Evolutionary conservation across 768 basidiomycete species (phyloP), one percentile per base, ranked within the genome.

Genomic region (Podaxis sp.): DNA sequence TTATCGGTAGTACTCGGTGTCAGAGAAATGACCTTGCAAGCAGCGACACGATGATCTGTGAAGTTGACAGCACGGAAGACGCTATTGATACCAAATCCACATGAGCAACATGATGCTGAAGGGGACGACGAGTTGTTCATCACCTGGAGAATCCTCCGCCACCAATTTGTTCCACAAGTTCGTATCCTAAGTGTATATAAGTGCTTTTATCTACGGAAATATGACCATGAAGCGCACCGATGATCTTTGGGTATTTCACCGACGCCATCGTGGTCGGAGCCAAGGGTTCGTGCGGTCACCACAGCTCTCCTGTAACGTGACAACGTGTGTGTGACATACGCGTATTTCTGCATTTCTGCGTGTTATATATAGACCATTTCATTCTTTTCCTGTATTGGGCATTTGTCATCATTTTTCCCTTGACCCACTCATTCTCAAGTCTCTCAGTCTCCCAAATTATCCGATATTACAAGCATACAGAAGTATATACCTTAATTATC

Each of bases 31-130:
- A 95, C 75, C 73, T 97, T 98, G 78, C 94, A 95, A 28, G 95
- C 95, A 7, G 92, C 93, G 2, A 92, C 84, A 2, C 78, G 79
- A 51, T 88, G 82, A 5, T 82, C 77, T 13, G 79, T 72, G 57
- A 88, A 67, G 73, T 96, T 82, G 28, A 91, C 85, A 0, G 94
- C 94, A 47, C 84, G 86, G 68, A 86, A 96, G 9, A 97, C 95
- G 52, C 94, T 96, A 61, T 25, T 0, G 56, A 40, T 48, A 23
- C 14, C 25, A 25, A 47, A 27, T 28, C 27, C 27, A 28, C 27
- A 53, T 50, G 28, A 42, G 46, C 50, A 14, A 55, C 37, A 62
- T 60, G 53, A 55, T 23, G 3, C 25, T 6, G 57, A 46, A 9
- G 35, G 28, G 16, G 52, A 38, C 44, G 52, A 38, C 44, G 55